Evolutionary conservation across 441 rosid genomes (phyloP), one percentile per base, ranked within the genome.

Genomic region (Gossypium aridum): DNA sequence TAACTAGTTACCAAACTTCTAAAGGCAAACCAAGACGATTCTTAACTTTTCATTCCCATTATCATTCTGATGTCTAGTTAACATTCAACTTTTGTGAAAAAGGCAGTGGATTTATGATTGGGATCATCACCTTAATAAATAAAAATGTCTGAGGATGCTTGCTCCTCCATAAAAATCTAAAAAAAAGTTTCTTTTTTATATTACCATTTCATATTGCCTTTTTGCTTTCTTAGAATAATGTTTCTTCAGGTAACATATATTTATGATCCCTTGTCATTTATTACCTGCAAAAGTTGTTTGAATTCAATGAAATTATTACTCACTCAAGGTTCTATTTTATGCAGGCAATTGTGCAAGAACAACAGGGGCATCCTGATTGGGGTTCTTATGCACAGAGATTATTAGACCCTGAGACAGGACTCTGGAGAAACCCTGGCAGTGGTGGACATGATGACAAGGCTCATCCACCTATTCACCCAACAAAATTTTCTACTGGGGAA

Each of bases 391-490:
- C 96, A 73, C 95, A 88, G 76, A 81, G 89, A 61, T 79, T 95
- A 80, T 76, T 91, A 72, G 94, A 93, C 71, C 89, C 93, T 60
- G 92, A 75, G 82, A 79, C 86, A 63, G 89, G 91, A 26, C 91
- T 93, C 26, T 95, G 99, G 99, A 90, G 93, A 88, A 93, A 89
- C 82, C 99, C 99, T 65, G 76, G 93, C 71, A 87, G 80, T 80
- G 99, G 98, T 78, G 99, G 99, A 63, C 99, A 90, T 78, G 99
- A 95, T 78, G 99, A 95, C 85, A 93, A 95, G 84, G 99, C 99
- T 54, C 98, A 95, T 77, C 99, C 99, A 71, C 99, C 99, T 68
- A 95, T 95, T 73, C 99, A 95, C 74, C 99, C 99, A 9, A 92
- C 99, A 63, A 95, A 91, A 75, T 95, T 86, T 88, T 95, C 98